These are phyloP conservation scores for Prunus mongolica DNA, from an alignment of 306 rosid genomes.

Conservation along the genomic window DNA sequence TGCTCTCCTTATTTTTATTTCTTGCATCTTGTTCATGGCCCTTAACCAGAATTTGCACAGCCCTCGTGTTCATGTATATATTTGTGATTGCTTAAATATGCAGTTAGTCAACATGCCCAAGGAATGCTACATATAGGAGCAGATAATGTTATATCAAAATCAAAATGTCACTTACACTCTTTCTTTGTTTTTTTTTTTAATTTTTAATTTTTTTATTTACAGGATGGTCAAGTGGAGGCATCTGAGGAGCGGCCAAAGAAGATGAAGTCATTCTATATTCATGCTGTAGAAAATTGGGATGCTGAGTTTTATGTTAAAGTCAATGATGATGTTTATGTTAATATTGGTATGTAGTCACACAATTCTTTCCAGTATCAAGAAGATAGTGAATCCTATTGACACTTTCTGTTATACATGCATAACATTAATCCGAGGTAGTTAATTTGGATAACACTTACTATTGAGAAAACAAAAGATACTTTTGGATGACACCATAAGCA, in stretches of 20 bases:
- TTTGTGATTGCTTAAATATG: not conserved
- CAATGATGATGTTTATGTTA: slow-evolving; percentile 65
- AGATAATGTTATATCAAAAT: not conserved
- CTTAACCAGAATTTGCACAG: not conserved
- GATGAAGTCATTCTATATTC: slow-evolving; percentile 50
- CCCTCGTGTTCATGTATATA: not conserved
- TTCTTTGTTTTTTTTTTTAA: no score
- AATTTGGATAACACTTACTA: not conserved
- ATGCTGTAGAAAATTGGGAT: slow-evolving; percentile 61
- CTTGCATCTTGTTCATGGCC: not conserved
- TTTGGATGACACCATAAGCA: not conserved
- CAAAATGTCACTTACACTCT: not conserved
- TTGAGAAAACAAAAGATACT: not conserved
- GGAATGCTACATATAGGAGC: not conserved
- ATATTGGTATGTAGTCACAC: slow-evolving; percentile 57
- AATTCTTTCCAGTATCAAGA: slow-evolving; percentile 20
- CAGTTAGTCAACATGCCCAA: not conserved
- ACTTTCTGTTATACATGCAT: not conserved
- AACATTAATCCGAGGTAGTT: not conserved
- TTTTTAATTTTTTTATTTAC: slow-evolving; percentile 14
- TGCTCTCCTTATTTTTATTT: not conserved
- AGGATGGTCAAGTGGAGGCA: slow-evolving; percentile 65
- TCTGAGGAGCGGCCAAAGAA: slow-evolving; percentile 44
- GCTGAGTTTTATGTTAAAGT: slow-evolving; percentile 64
- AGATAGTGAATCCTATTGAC: not conserved